Evolutionary conservation across 768 basidiomycete species (phyloP), one percentile per base, ranked within the genome.

Genomic region (Boletus patriciae): DNA sequence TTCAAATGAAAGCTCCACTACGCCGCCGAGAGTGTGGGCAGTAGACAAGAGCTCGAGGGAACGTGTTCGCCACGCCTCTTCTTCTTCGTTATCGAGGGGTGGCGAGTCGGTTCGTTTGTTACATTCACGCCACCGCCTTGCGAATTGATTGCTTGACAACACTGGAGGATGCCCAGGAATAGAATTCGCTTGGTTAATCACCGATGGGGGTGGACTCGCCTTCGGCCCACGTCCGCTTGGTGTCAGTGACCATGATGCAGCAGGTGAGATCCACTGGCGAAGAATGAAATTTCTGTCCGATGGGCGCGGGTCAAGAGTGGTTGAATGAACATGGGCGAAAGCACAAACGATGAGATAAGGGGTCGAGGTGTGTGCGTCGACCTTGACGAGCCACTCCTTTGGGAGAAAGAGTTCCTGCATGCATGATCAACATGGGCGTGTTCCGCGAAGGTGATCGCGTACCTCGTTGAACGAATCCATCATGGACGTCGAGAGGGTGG

Each of bases 361-460:
- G 2, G 77, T 82, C 2, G 87, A 84, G 16, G 74, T 80, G 44
- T 74, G 74, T 37, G 76, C 74, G 65, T 90, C 85, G 49, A 80
- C 74, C 68, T 87, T 90, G 33, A 82, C 82, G 13, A 91, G 76
- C 90, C 90, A 92, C 70, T 90, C 88, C 67, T 84, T 87, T 54
- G 73, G 74, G 29, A 87, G 73, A 33, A 91, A 77, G 34, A 70
- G 77, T 46, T 83, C 82, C 88, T 90, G 31, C 34, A 27, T 0
- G 6, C 3, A 27, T 3, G 18, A 18, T 63, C 13, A n/a, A n/a
- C 8, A 40, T 45, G 23, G 48, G 29, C 19, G 42, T n/a, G 6
- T 31, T 48, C 29, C 29, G 41, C 31, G 47, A 38, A 40, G 49
- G 18, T 13, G 37, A 36, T 36, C 19, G 37, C 8, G 46, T 23